phyloP scores from a whole-genome alignment of 2,329 filamentous ascomycete species.

The Fusarium napiforme region DNA sequence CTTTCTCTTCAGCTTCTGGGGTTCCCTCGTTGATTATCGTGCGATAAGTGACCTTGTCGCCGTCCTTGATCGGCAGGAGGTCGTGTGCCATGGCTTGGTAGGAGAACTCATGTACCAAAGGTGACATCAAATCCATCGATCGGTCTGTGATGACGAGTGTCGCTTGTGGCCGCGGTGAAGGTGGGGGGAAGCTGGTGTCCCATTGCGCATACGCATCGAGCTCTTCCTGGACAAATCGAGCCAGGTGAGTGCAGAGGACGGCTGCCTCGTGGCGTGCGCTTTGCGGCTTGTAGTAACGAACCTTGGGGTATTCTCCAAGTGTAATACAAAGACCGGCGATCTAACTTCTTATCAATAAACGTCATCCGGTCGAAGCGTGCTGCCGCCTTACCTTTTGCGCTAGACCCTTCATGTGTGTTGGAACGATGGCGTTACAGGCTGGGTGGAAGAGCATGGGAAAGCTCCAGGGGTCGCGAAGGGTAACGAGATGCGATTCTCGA shows the following conservation, averaged over 20 bases:
- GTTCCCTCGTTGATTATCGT: conserved; percentile 81
- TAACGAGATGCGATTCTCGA: conserved; percentile 89
- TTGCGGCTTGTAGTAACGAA: conserved; percentile 87
- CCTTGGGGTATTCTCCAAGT: conserved; percentile 91
- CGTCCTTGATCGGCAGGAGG: conserved; percentile 86
- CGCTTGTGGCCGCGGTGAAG: conserved; percentile 80
- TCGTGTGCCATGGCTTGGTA: conserved; percentile 99
- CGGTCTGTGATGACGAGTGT: conserved; percentile 89
- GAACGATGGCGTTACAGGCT: conserved; percentile 84
- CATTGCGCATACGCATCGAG: conserved; percentile 88
- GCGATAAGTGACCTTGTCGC: conserved; percentile 87
- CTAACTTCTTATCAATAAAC: conserved; percentile 36
- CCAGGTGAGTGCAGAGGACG: conserved; percentile 87
- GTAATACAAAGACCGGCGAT: conserved; percentile 79
- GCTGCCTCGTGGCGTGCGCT: conserved; percentile 84
- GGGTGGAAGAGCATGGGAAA: conserved; percentile 94
- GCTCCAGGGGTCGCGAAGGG: conserved; percentile 94
- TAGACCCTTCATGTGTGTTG: conserved; percentile 82
- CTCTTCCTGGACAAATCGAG: conserved; percentile 90
- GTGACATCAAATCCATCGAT: conserved; percentile 90
- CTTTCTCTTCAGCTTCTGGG: conserved; percentile 79
- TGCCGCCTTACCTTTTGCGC: conserved; percentile 79
- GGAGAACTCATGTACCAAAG: conserved; percentile 93
- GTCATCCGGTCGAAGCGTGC: neutral
- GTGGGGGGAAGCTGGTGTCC: conserved; percentile 85